phyloP scores from a whole-genome alignment of 2,329 filamentous ascomycete species.

The Xylariaceae sp. region DNA sequence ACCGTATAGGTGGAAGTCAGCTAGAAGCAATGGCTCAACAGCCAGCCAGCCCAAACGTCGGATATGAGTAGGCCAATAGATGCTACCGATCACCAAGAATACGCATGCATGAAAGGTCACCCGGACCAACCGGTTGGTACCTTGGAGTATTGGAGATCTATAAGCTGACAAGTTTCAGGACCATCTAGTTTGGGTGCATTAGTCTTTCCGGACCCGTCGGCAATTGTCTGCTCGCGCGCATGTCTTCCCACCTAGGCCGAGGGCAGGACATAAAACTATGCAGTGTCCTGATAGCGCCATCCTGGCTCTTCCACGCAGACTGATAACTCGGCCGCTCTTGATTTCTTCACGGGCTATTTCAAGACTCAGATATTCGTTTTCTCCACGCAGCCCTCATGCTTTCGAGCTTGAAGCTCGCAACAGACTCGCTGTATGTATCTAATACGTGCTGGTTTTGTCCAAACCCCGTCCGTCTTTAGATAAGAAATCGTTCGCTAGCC shows the following conservation, averaged over 20 bases:
- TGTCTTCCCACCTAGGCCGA: background rate
- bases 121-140: too few species aligned
- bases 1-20: too few species aligned
- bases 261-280: too few species aligned
- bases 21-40: too few species aligned
- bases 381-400: slow-evolving; percentile 2
- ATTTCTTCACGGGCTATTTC: background rate
- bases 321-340: slow-evolving; percentile 11
- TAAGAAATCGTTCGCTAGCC: background rate
- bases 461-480: slow-evolving; percentile 3
- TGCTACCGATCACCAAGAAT: background rate
- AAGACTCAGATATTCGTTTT: background rate
- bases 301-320: background rate
- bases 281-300: background rate
- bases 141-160: too few species aligned
- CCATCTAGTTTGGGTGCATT: background rate
- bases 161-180: too few species aligned
- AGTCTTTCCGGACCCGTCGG: slow-evolving; percentile 8
- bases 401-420: background rate
- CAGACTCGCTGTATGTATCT: background rate
- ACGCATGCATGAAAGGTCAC: background rate
- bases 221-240: background rate
- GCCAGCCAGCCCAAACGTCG: too few species aligned
- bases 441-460: slow-evolving; percentile 13
- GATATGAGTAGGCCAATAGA: too few species aligned